Percentiles rank a stretch among this genome's conserved stretches.
Evolutionary conservation across 2,329 filamentous ascomycete genomes (phyloP).

Genomic region (Myriosclerotinia scirpicola): DNA sequence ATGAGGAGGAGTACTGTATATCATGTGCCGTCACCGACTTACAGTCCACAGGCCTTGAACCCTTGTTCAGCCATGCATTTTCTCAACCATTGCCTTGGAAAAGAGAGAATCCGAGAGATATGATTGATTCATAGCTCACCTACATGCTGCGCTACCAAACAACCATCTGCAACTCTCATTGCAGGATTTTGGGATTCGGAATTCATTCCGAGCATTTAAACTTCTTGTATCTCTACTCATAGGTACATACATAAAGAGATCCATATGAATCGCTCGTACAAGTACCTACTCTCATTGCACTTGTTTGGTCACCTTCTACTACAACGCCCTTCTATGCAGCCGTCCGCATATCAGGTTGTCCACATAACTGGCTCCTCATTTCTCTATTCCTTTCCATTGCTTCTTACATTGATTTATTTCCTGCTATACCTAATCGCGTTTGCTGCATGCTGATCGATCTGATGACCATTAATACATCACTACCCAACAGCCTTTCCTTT

Average conservation of each 20-base stretch:
- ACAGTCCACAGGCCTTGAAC: slow-evolving; percentile 5
- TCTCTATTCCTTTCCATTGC: slow-evolving; percentile 8
- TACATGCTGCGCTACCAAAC: slow-evolving; percentile 1
- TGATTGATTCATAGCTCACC: slow-evolving; percentile 7
- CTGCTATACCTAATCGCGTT: slow-evolving; percentile 23
- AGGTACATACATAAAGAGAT: slow-evolving; percentile 4
- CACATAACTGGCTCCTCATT: slow-evolving; percentile 18
- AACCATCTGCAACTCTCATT: slow-evolving; percentile 10
- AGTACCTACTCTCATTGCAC: slow-evolving; percentile 1
- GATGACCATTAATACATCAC: slow-evolving; percentile 19
- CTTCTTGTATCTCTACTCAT: slow-evolving; percentile 7
- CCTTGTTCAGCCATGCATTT: slow-evolving; percentile 2
- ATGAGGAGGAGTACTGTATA: background rate
- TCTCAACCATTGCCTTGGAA: slow-evolving; percentile 10
- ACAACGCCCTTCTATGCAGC: slow-evolving; percentile 20
- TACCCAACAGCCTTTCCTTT: background rate
- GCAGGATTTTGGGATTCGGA: slow-evolving; percentile 12
- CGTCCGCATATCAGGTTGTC: slow-evolving; percentile 19
- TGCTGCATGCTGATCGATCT: slow-evolving; percentile 25
- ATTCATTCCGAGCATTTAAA: slow-evolving; percentile 6
- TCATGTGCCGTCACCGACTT: slow-evolving; percentile 1
- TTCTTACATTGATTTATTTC: slow-evolving; percentile 9
- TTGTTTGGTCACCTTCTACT: slow-evolving; percentile 14
- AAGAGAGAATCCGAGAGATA: background rate
- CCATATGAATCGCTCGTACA: slow-evolving; percentile 13